Percentiles rank a stretch among this genome's conserved stretches.
Evolutionary conservation across 192 early-diverging fungal species (phyloP).

Genomic region (Mortierella claussenii): DNA sequence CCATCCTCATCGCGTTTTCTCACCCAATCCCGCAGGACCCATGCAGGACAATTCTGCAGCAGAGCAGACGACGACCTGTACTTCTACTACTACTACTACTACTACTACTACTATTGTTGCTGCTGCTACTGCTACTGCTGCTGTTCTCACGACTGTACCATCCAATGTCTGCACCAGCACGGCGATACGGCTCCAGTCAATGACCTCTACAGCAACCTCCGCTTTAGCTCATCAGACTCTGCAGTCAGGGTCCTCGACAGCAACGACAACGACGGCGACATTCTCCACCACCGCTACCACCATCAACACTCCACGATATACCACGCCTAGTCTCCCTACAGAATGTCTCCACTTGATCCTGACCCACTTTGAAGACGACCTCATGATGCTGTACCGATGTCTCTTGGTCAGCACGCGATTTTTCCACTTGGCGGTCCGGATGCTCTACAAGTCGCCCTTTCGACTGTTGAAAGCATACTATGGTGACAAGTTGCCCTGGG

Average conservation of each 20-base stretch:
- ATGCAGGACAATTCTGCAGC: too few species aligned
- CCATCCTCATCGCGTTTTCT: too few species aligned
- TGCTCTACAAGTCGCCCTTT: slow-evolving; percentile 34
- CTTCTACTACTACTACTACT: too few species aligned
- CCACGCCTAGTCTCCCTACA: slow-evolving; percentile 6
- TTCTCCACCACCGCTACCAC: not conserved
- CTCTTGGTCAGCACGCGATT: slow-evolving; percentile 24
- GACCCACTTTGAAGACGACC: slow-evolving; percentile 2
- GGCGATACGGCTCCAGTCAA: too few species aligned
- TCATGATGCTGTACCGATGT: slow-evolving; percentile 10
- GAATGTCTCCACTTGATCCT: slow-evolving; percentile 39
- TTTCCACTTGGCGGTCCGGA: slow-evolving; percentile 17
- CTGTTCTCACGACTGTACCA: too few species aligned
- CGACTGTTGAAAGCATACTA: not conserved
- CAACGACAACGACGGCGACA: not conserved
- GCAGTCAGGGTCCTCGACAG: not conserved
- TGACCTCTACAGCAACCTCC: too few species aligned
- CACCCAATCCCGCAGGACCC: too few species aligned
- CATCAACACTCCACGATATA: not conserved
- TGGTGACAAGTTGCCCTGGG: slow-evolving; percentile 14
- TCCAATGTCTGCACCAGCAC: not conserved
- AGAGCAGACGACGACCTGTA: too few species aligned
- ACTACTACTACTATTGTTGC: too few species aligned
- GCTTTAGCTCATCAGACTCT: too few species aligned
- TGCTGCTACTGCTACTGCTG: too few species aligned